phyloP scores from a whole-genome alignment of 2,329 filamentous ascomycete species.

The Claviceps monticola region DNA sequence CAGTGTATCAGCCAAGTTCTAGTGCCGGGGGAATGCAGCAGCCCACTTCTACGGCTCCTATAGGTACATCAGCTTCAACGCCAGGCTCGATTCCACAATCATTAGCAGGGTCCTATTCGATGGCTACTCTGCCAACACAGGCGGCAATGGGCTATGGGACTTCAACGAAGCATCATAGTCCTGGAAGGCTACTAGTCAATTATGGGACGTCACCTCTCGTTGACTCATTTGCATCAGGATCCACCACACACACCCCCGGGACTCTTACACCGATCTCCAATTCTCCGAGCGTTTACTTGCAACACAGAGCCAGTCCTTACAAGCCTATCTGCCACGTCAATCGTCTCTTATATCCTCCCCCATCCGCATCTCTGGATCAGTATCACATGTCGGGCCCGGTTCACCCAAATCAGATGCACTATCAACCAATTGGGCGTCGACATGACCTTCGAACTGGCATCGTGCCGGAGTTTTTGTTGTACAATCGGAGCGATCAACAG shows the following conservation, averaged over 20 bases:
- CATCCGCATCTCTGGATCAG: conserved; percentile 63
- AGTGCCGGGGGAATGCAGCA: conserved; percentile 19
- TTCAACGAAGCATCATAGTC: conserved; percentile 39
- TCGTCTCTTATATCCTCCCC: conserved; percentile 79
- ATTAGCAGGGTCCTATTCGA: conserved; percentile 11
- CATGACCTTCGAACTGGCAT: conserved; percentile 56
- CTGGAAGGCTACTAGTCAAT: conserved; percentile 30
- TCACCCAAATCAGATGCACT: conserved; percentile 64
- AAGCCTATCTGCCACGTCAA: conserved; percentile 81
- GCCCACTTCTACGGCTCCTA: conserved; percentile 18
- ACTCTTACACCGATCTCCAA: conserved; percentile 53
- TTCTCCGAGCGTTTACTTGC: conserved; percentile 77
- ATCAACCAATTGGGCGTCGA: conserved; percentile 61
- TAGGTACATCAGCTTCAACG: conserved; percentile 13
- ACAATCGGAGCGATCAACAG: conserved; percentile 20
- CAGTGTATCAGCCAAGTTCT: conserved; percentile 52
- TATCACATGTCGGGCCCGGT: conserved; percentile 46
- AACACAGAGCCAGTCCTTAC: conserved; percentile 83
- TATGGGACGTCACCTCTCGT: conserved; percentile 52
- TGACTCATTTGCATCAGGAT: conserved; percentile 41
- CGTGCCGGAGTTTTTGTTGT: conserved; percentile 46
- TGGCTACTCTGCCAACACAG: conserved; percentile 11
- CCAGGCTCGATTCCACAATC: conserved; percentile 7
- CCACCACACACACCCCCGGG: conserved; percentile 42
- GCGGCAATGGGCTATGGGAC: conserved; percentile 30